Conservation (phyloP, 2,329 filamentous ascomycete species). For the Tolypocladium nubicola region DNA sequence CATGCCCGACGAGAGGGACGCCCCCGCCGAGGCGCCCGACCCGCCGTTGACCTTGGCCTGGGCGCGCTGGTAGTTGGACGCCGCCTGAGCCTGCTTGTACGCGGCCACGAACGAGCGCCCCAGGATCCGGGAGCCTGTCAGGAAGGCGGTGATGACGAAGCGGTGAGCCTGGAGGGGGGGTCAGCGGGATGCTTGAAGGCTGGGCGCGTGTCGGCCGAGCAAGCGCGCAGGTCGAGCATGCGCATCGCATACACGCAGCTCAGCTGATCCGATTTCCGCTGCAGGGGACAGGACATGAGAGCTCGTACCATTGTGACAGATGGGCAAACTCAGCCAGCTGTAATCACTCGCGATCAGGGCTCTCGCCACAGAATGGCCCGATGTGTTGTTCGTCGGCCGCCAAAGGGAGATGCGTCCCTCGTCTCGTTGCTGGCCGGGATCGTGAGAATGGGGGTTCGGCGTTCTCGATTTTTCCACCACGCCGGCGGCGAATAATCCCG, state of each 20-base stretch:
- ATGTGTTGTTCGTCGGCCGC: not conserved
- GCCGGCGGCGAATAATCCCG: constrained; percentile 13
- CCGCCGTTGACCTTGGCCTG: constrained; percentile 52
- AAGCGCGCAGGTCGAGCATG: not conserved
- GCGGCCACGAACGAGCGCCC: constrained; percentile 89
- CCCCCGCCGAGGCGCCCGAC: constrained; percentile 38
- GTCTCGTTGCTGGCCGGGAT: constrained; percentile 12
- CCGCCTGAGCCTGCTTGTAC: constrained; percentile 88
- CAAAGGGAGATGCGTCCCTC: constrained; percentile 10
- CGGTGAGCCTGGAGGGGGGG: constrained; percentile 63
- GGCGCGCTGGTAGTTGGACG: constrained; percentile 69
- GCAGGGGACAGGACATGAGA: not conserved
- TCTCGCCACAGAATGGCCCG: not conserved
- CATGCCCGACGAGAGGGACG: constrained; percentile 57
- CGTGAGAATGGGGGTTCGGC: constrained; percentile 10
- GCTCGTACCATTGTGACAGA: constrained; percentile 7
- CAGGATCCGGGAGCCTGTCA: constrained; percentile 84
- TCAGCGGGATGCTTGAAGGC: constrained; percentile 5
- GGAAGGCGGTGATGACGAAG: constrained; percentile 76
- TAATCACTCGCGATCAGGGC: not conserved
- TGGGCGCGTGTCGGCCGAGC: not conserved
- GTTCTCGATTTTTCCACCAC: constrained; percentile 17
- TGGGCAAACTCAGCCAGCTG: not conserved
- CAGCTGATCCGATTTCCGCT: not conserved
- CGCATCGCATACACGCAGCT: not conserved